These are phyloP conservation scores for Nothophaeocryptopus gaeumannii DNA, from an alignment of 2,329 filamentous ascomycete genomes.

Conservation along the genomic window DNA sequence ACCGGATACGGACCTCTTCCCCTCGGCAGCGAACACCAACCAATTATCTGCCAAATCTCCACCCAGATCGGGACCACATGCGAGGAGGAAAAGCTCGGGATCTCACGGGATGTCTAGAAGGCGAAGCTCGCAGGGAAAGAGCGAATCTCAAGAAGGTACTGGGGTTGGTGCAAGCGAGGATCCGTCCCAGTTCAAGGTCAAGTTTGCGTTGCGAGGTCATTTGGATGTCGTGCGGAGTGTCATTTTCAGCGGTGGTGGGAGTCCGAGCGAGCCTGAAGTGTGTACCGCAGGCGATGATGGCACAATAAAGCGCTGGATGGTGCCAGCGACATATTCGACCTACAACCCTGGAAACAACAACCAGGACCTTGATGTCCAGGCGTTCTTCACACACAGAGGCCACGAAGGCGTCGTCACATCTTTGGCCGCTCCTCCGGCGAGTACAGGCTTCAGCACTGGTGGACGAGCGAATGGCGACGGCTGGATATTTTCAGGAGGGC, in stretches of 20 bases:
- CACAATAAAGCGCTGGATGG: slow-evolving; percentile 93
- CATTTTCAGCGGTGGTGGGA: slow-evolving; percentile 95
- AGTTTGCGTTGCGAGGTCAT: slow-evolving; percentile 87
- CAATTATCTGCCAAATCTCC: slow-evolving; percentile 78
- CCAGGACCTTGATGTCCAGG: slow-evolving; percentile 78
- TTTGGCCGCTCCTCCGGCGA: slow-evolving; percentile 80
- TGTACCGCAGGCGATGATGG: slow-evolving; percentile 95
- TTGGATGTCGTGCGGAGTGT: slow-evolving; percentile 90
- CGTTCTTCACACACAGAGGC: slow-evolving; percentile 92
- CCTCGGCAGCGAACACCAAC: slow-evolving; percentile 59
- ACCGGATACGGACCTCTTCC: slow-evolving; percentile 85
- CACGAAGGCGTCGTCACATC: slow-evolving; percentile 88
- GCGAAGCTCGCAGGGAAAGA: slow-evolving; percentile 54
- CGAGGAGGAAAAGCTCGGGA: slow-evolving; percentile 76
- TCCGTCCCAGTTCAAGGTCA: slow-evolving; percentile 78
- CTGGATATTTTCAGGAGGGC: slow-evolving; percentile 97
- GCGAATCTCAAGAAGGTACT: slow-evolving; percentile 55
- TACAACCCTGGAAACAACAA: slow-evolving; percentile 52
- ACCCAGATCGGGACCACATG: slow-evolving; percentile 60
- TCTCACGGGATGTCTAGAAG: slow-evolving; percentile 55
- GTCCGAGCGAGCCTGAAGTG: slow-evolving; percentile 91
- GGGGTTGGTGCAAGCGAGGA: slow-evolving; percentile 57
- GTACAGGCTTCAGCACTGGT: slow-evolving; percentile 84
- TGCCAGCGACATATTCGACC: slow-evolving; percentile 69
- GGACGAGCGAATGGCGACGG: slow-evolving; percentile 86